Evolutionary conservation across 2,329 filamentous ascomycete genomes (phyloP).

Genomic region (Aspergillus viridinutans): DNA sequence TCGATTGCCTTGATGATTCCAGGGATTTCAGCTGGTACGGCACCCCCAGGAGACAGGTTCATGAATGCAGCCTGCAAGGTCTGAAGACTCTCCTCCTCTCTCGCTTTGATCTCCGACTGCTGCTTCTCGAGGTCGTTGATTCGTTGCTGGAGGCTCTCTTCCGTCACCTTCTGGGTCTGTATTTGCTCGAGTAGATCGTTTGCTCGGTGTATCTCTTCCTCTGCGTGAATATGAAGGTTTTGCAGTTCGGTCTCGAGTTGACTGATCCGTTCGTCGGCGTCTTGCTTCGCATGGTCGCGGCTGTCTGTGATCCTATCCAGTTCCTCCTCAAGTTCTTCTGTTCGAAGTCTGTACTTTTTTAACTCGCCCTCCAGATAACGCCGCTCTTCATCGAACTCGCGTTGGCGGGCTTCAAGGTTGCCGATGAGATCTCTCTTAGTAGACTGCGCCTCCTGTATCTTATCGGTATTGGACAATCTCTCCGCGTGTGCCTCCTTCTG

Average conservation of each 20-base stretch:
- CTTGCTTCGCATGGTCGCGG: slow-evolving; percentile 73
- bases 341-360: slow-evolving; percentile 66
- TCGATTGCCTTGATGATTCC: slow-evolving; percentile 60
- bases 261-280: slow-evolving; percentile 64
- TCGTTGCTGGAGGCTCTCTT: slow-evolving; percentile 27
- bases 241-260: slow-evolving; percentile 69
- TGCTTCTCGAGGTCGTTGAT: slow-evolving; percentile 50
- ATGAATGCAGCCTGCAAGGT: slow-evolving; percentile 57
- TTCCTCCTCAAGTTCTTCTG: slow-evolving; percentile 90
- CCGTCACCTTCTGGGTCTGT: slow-evolving; percentile 52
- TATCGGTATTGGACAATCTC: slow-evolving; percentile 59
- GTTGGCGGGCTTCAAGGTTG: slow-evolving; percentile 89
- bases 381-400: slow-evolving; percentile 80
- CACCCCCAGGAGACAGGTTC: slow-evolving; percentile 53
- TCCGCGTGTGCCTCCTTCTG: slow-evolving; percentile 65
- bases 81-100: slow-evolving; percentile 49
- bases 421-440: slow-evolving; percentile 91
- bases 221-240: slow-evolving; percentile 47
- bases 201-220: slow-evolving; percentile 39
- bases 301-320: slow-evolving; percentile 80
- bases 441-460: slow-evolving; percentile 78
- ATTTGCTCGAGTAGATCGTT: slow-evolving; percentile 54
- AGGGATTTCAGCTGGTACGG: slow-evolving; percentile 53
- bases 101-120: slow-evolving; percentile 50
- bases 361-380: slow-evolving; percentile 79